Percentiles rank a stretch among this genome's conserved stretches.
Evolutionary conservation across 371 early-diverging fungal genomes (phyloP).

Genomic region (Coemansia sp.): DNA sequence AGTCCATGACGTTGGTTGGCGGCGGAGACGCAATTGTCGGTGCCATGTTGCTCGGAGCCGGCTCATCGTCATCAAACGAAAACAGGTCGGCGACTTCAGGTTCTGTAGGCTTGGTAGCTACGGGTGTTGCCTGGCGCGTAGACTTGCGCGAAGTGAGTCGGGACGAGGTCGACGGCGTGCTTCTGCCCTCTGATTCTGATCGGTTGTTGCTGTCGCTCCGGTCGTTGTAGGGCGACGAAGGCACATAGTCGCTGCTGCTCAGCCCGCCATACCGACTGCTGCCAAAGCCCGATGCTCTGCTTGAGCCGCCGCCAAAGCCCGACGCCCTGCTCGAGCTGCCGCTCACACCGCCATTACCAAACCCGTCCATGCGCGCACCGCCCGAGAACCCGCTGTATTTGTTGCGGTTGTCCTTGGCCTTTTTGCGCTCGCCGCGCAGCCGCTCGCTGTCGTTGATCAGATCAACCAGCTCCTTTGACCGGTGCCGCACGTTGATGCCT

Average conservation of each 20-base stretch:
- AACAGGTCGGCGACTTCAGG: slow-evolving; percentile 48
- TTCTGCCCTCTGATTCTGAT: slow-evolving; percentile 13
- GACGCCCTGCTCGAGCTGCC: slow-evolving; percentile 45
- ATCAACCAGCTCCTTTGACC: slow-evolving; percentile 88
- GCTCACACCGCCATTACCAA: slow-evolving; percentile 52
- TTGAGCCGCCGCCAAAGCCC: slow-evolving; percentile 38
- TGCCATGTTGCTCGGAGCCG: neutral
- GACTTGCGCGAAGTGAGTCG: slow-evolving; percentile 23
- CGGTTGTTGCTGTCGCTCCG: slow-evolving; percentile 30
- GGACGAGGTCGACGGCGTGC: slow-evolving; percentile 21
- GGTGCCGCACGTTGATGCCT: slow-evolving; percentile 91
- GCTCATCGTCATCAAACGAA: slow-evolving; percentile 46
- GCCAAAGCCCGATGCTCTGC: slow-evolving; percentile 53
- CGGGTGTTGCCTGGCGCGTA: slow-evolving; percentile 22
- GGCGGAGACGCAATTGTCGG: neutral
- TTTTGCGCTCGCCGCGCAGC: slow-evolving; percentile 81
- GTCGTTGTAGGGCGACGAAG: slow-evolving; percentile 26
- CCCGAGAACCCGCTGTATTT: slow-evolving; percentile 68
- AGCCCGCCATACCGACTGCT: slow-evolving; percentile 73
- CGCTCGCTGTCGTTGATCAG: slow-evolving; percentile 72
- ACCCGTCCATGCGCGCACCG: slow-evolving; percentile 49
- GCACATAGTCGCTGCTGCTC: slow-evolving; percentile 15
- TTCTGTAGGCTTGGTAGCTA: slow-evolving; percentile 14
- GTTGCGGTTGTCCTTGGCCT: slow-evolving; percentile 81
- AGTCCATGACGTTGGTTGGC: slow-evolving; percentile 3